Evolutionary conservation across 305 asterid genomes (phyloP).

Genomic region (Fraxinus albicans): DNA sequence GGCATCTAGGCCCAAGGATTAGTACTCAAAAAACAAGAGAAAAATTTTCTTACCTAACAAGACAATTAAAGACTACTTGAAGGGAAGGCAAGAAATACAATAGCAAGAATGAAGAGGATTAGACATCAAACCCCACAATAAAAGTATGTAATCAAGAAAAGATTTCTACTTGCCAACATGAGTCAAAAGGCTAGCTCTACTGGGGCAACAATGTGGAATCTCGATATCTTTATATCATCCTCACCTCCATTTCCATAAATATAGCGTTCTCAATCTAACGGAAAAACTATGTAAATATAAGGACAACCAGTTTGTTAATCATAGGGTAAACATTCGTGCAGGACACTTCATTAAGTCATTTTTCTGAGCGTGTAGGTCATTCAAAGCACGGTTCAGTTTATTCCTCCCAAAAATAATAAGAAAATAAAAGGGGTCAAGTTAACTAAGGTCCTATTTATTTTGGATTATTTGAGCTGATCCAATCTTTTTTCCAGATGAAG

Average conservation of each 20-base stretch:
- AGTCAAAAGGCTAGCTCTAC: not conserved
- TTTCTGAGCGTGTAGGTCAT: not conserved
- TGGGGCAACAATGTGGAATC: not conserved
- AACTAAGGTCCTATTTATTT: not conserved
- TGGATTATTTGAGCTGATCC: not conserved
- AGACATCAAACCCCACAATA: not conserved
- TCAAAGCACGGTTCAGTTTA: not conserved
- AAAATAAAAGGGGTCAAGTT: not conserved
- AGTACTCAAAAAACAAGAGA: not conserved
- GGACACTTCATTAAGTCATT: not conserved
- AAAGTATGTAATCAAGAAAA: not conserved
- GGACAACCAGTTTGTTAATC: not conserved
- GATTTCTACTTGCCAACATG: not conserved
- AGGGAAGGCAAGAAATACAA: not conserved
- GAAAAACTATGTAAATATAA: not conserved
- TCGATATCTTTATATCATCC: not conserved
- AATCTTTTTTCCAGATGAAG: not conserved
- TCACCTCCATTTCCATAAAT: not conserved
- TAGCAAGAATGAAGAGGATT: not conserved
- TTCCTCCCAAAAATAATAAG: not conserved
- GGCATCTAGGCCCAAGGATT: not conserved
- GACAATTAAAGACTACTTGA: not conserved
- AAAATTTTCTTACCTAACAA: not conserved
- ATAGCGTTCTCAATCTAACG: not conserved
- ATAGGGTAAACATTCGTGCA: not conserved